These are phyloP conservation scores for Dioscorea cayenensis DNA, from an alignment of 116 monocot genomes.

Conservation along the genomic window DNA sequence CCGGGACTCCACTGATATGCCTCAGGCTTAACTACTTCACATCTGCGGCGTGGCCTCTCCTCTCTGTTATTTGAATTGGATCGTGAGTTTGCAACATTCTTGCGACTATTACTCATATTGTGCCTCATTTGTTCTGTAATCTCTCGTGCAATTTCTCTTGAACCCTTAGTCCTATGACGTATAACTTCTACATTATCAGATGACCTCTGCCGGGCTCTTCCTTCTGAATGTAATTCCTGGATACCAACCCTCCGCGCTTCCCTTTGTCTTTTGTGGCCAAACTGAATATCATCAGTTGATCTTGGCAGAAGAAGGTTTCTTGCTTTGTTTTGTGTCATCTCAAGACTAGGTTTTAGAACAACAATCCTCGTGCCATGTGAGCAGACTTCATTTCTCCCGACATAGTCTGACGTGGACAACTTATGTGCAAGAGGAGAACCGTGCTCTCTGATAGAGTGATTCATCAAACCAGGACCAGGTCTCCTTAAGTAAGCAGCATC, in stretches of 20 bases:
- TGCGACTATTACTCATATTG: conserved; percentile 8
- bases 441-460: conserved; percentile 17
- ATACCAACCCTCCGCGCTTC: conserved; percentile 8
- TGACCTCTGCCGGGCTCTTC: conserved; percentile 21
- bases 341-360: conserved; percentile 57
- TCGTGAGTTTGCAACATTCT: neutral
- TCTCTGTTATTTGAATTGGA: neutral
- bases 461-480: neutral
- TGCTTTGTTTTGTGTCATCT: conserved; percentile 16
- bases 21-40: conserved; percentile 1
- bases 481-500: conserved; percentile 1
- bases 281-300: conserved; percentile 7
- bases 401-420: conserved; percentile 11
- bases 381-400: conserved; percentile 7
- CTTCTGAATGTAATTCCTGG: conserved; percentile 22
- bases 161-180: conserved; percentile 17
- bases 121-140: conserved; percentile 47
- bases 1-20: conserved; percentile 7
- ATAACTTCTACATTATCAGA: conserved; percentile 14
- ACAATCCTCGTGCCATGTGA: conserved; percentile 40
- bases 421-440: conserved; percentile 14
- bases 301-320: conserved; percentile 7
- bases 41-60: neutral
- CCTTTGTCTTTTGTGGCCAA: conserved; percentile 15
- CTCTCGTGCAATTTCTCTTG: conserved; percentile 59